phyloP scores from a whole-genome alignment of 2,329 filamentous ascomycete genomes.

The Chrysoporthe cubensis region DNA sequence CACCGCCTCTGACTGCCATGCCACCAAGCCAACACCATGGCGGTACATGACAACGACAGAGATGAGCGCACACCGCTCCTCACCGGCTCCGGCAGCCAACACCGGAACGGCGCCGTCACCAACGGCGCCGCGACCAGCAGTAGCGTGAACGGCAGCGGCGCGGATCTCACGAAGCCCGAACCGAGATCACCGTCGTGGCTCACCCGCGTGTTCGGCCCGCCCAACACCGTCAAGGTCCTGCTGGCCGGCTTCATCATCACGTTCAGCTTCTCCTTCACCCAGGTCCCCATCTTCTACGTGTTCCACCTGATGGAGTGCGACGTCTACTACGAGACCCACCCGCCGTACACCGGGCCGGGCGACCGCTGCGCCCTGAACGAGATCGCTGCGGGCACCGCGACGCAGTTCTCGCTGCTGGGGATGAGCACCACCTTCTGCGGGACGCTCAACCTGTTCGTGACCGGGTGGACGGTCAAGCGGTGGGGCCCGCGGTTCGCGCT shows the following conservation, averaged over 20 bases:
- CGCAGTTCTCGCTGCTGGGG: conserved; percentile 66
- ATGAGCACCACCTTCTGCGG: conserved; percentile 68
- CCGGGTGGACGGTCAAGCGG: conserved; percentile 68
- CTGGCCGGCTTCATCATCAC: conserved; percentile 28
- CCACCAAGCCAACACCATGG: conserved; percentile 8
- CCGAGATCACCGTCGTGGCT: conserved; percentile 22
- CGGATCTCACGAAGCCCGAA: conserved; percentile 1
- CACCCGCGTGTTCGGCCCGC: conserved; percentile 26
- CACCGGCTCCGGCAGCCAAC: conserved; percentile 16
- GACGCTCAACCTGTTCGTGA: conserved; percentile 68
- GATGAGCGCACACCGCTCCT: conserved; percentile 29
- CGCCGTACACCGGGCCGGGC: conserved; percentile 49
- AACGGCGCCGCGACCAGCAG: conserved; percentile 2
- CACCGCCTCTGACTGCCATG: not conserved
- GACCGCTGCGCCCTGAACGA: conserved; percentile 64
- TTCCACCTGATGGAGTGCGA: conserved; percentile 76
- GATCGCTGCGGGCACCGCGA: conserved; percentile 67
- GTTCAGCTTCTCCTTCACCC: conserved; percentile 29
- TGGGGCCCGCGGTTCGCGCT: conserved; percentile 67
- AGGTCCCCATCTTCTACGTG: conserved; percentile 56
- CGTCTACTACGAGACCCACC: conserved; percentile 65
- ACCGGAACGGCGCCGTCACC: conserved; percentile 11
- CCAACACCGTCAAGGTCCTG: conserved; percentile 28
- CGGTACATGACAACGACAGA: conserved; percentile 17
- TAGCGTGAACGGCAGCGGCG: not conserved